Percentiles rank a stretch among this genome's conserved stretches.
phyloP scores from a whole-genome alignment of 2,329 filamentous ascomycete species.

The Teratosphaeriaceae sp. region DNA sequence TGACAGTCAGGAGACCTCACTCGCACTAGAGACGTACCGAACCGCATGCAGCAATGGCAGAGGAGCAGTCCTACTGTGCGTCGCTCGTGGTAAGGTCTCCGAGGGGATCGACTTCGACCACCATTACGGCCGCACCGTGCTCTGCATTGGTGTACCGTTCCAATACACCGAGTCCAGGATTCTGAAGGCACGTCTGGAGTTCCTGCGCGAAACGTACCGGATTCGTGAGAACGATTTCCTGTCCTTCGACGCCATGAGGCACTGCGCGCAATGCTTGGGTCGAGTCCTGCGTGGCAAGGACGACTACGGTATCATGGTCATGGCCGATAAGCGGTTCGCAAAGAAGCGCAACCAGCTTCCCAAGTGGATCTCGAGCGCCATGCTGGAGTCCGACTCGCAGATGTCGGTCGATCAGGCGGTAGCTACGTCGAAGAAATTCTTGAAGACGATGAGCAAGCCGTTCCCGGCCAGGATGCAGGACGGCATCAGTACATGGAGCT shows the following conservation, averaged over 20 bases:
- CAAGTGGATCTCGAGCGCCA: slow-evolving; percentile 90
- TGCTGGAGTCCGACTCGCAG: slow-evolving; percentile 79
- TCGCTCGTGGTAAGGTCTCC: slow-evolving; percentile 93
- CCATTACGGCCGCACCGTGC: slow-evolving; percentile 90
- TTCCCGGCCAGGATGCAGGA: slow-evolving; percentile 79
- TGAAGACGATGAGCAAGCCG: slow-evolving; percentile 86
- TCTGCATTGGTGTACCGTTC: slow-evolving; percentile 96
- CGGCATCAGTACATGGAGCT: slow-evolving; percentile 87
- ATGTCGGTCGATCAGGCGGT: slow-evolving; percentile 94
- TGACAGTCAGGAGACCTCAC: slow-evolving; percentile 91
- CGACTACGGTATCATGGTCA: slow-evolving; percentile 99
- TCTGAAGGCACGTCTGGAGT: slow-evolving; percentile 89
- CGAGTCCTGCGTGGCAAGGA: slow-evolving; percentile 94
- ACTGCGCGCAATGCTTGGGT: slow-evolving; percentile 91
- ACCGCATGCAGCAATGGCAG: slow-evolving; percentile 97
- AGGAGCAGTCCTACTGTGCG: slow-evolving; percentile 86
- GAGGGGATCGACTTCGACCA: slow-evolving; percentile 99
- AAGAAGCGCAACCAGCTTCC: slow-evolving; percentile 87
- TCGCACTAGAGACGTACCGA: slow-evolving; percentile 92
- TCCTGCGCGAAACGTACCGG: slow-evolving; percentile 92
- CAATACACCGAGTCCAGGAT: slow-evolving; percentile 98
- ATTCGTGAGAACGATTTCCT: slow-evolving; percentile 97
- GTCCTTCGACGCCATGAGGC: slow-evolving; percentile 99
- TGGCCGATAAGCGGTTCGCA: slow-evolving; percentile 87
- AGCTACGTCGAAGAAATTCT: slow-evolving; percentile 78